Evolutionary conservation across 2,329 filamentous ascomycete genomes (phyloP), one percentile per base, ranked within the genome.

Genomic region (Purpureocillium lavendulum): DNA sequence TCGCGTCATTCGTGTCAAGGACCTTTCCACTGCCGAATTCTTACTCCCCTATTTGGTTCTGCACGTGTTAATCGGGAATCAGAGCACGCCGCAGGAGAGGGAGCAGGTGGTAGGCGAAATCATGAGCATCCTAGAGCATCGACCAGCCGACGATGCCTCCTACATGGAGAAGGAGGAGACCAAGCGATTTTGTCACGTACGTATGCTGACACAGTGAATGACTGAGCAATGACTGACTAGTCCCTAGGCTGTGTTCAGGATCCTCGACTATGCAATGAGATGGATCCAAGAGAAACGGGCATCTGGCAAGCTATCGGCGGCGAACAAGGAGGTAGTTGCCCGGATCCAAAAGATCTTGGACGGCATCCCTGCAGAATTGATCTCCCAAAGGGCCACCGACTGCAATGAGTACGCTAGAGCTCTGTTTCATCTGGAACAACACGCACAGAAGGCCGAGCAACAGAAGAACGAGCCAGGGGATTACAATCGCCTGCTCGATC

Each of bases 381-480:
- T 79, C 15, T 88, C 92, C 7, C 77, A 80, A 47, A 78, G 90
- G 48, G 89, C 92, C 9, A 78, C 95, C n/a, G 86, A 96, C 54
- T 97, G 90, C 62, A 87, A 86, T 43, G 92, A 94, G 8, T 97
- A 90, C 56, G 82, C 92, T 7, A 79, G 92, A 37, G 92, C 94
- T 1, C 68, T 98, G 14, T 96, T 95, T 55, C 87, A 97, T 55
- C 85, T 94, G 68, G 92, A 99, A 60, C 87, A 94, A 50, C 85
- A 95, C 56, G 89, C 89, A 41, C 67, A 69, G 40, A 65, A 71
- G 43, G 58, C 69, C 40, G 63, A 70, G 24, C 62, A 65, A 18
- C 53, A 59, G n/a, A 64, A 65, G 28, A 55, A 65, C 18, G 67
- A 69, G 1, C 59, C 66, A 1, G 67, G 70, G 2, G 73, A 78